Base-by-base conservation (phyloP, 1,284 basidiomycete species). In the Boletellus dicymbophilus region DNA sequence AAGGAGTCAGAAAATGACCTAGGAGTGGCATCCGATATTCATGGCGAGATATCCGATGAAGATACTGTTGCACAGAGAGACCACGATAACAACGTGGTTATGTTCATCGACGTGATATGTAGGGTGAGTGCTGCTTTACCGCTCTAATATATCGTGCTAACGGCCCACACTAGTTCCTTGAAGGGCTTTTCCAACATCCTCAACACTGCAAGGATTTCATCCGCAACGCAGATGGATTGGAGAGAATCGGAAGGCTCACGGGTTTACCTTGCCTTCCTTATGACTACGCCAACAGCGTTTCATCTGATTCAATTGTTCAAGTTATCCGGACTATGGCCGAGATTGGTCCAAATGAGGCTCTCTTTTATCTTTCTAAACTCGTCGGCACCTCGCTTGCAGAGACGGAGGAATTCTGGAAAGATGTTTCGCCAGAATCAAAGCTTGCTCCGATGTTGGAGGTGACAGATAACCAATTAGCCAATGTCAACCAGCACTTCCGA, bases 171-270 rank as follows among this genome's bases (percentile, higher is more conserved):
- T 59, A 95, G 90, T 93, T 96, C 63, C 77, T 98, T 48, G 93
- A 96, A 65, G 95, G 95, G 10, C 80, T 99, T 41, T 95, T 99
- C 72, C 94, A 96, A 61, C 95, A 92, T 63, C 85, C 78, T 30
- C 85, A 84, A 28, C 93, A 98, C 66, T 93, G 91, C 75, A 85
- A 86, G 54, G 96, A 98, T 58, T 98, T 99, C 67, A 83, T 98
- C 56, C 71, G 76, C 18, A 79, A 81, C 45, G 78, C 82, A 3
- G 88, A 91, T 51, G 92, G 93, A 13, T 76, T 98, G 16, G 78
- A 85, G 37, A 79, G 81, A 48, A 72, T 99, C 22, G 85, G 94
- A 44, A 78, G 79, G 52, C 76, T 98, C 25, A 90, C 93, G 44
- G 80, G 82, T 28, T 75, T 96, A 26, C 91, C 95, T 6, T 96